Conservation (phyloP, 176 grass and related monocot species). For the Poa pratensis region DNA sequence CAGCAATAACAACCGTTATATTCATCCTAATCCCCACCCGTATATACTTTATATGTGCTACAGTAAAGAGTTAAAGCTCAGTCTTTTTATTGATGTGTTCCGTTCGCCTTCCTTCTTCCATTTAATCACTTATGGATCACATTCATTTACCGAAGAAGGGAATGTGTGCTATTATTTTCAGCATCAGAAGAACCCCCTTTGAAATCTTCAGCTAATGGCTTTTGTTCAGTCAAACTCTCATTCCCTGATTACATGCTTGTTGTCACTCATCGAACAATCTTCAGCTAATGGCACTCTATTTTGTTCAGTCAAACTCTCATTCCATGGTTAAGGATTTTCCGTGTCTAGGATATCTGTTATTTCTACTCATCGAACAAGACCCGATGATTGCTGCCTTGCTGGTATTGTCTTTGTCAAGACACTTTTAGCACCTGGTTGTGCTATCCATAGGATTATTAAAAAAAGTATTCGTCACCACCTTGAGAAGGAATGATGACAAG, state of each 20-base stretch:
- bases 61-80: neutral
- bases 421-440: constrained; percentile 73
- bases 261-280: too few species aligned
- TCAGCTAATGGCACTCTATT: too few species aligned
- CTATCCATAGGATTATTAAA: constrained; percentile 56
- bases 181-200: constrained; percentile 70
- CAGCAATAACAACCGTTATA: neutral
- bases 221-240: constrained; percentile 67
- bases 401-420: constrained; percentile 18
- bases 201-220: constrained; percentile 52
- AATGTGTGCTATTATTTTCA: constrained; percentile 61
- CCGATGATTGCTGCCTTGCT: constrained; percentile 69
- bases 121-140: neutral
- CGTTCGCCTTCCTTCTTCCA: neutral
- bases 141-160: neutral
- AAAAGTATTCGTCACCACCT: neutral
- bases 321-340: too few species aligned
- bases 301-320: too few species aligned
- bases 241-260: constrained; percentile 74
- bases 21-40: neutral
- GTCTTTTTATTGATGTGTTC: neutral
- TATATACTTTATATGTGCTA: neutral
- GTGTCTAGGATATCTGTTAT: constrained; percentile 64
- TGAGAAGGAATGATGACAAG: constrained; percentile 7
- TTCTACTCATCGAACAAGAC: constrained; percentile 66